Conservation (phyloP, 306 rosid genomes). For the Cucumis hystrix region DNA sequence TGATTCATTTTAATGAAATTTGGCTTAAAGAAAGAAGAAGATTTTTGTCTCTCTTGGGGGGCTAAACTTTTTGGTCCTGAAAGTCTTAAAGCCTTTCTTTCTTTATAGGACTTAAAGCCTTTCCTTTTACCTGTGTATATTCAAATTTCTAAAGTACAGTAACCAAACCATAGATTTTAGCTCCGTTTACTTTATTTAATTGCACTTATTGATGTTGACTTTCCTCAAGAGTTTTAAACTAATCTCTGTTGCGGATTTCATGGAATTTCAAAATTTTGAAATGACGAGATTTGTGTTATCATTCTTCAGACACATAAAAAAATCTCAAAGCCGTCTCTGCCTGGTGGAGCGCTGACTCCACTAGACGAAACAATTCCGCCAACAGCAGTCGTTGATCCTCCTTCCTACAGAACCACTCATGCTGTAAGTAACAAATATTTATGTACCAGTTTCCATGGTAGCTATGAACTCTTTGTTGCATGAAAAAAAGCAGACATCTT, state of each 20-base stretch:
- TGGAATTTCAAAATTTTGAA: background rate
- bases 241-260: background rate
- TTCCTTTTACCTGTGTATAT: background rate
- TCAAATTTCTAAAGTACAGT: background rate
- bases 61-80: background rate
- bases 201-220: background rate
- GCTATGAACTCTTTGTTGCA: background rate
- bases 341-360: constrained; percentile 17
- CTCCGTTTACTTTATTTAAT: background rate
- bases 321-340: constrained; percentile 22
- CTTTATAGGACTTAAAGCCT: background rate
- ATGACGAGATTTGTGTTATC: background rate
- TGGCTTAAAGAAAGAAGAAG: background rate
- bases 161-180: background rate
- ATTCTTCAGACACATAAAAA: constrained; percentile 58
- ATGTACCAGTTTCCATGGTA: background rate
- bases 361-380: constrained; percentile 28
- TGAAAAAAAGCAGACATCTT: background rate
- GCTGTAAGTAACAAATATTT: constrained; percentile 38
- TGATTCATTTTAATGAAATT: background rate
- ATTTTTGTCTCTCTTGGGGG: background rate
- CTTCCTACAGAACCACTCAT: constrained; percentile 49
- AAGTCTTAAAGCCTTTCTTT: background rate
- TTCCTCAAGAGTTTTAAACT: background rate
- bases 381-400: constrained; percentile 32